These are phyloP conservation scores for Agroathelia rolfsii DNA, from an alignment of 1,284 basidiomycete species.

Conservation along the genomic window DNA sequence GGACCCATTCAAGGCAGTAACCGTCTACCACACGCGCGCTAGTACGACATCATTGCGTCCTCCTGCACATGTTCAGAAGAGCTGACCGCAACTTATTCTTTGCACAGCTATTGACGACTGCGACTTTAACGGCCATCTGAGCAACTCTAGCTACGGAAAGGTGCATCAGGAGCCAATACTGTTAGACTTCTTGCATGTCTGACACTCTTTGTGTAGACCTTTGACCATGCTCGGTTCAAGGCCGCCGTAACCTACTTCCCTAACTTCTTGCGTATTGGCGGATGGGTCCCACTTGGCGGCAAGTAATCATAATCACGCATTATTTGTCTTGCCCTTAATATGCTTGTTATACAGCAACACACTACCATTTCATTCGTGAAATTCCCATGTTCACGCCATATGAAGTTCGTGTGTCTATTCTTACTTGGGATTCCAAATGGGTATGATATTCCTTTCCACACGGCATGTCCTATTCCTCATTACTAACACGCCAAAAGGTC, in stretches of 20 bases:
- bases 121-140: slow-evolving; percentile 64
- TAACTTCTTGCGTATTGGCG: slow-evolving; percentile 51
- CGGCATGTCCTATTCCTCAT: slow-evolving; percentile 1
- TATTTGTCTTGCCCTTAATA: too few species aligned
- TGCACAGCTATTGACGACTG: slow-evolving; percentile 53
- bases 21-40: slow-evolving; percentile 38
- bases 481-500: slow-evolving; percentile 28
- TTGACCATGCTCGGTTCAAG: slow-evolving; percentile 40
- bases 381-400: slow-evolving; percentile 67
- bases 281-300: slow-evolving; percentile 67
- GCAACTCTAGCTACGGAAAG: slow-evolving; percentile 72
- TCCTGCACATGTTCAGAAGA: too few species aligned
- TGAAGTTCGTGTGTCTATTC: slow-evolving; percentile 58
- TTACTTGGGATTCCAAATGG: slow-evolving; percentile 83
- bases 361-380: slow-evolving; percentile 70
- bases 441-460: slow-evolving; percentile 34
- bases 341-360: too few species aligned
- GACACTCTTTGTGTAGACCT: slow-evolving; percentile 22
- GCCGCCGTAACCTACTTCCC: slow-evolving; percentile 44
- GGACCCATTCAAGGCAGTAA: slow-evolving; percentile 39
- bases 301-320: slow-evolving; percentile 16
- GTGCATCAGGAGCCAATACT: slow-evolving; percentile 25
- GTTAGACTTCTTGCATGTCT: neutral
- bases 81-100: too few species aligned
- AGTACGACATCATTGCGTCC: too few species aligned